Base-by-base conservation (phyloP, 1,139 yeast genomes). In the Lodderomyces elongisporus region DNA sequence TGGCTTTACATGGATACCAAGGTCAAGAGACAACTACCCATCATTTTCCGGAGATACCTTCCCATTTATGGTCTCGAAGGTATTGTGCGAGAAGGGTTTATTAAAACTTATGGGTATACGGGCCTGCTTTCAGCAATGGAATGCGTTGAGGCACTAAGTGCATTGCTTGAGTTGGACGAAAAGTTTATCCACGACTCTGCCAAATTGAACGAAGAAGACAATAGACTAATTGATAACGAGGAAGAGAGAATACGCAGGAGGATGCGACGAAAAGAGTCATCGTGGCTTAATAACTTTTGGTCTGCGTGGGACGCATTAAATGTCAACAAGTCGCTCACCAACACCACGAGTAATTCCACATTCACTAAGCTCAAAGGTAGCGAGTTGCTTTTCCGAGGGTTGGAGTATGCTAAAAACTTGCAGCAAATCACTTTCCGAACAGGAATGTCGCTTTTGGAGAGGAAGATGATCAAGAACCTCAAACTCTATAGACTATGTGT, bases 201-300 rank as follows among this genome's bases (percentile, higher is more conserved):
- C 5, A 31, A 31, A 12, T 12, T 25, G 7, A 46, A 47, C 13
- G 51, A 51, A 0, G 55, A 51, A 3, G 48, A 48, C 8, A 51
- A 31, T 22, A 30, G 31, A 17, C 29, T 17, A 16, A 17, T 49
- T 17, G 56, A 53, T 5, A 54, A 54, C 21, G 66, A 61, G 15
- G 69, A 62, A 14, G 67, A 61, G 14, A 54, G 58, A 20, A 64
- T 73, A 25, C 59, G 61, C 34, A 54, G 60, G n/a, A 53, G 70
- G 36, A 72, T 79, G 20, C 58, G 60, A 12, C 62, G 62, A 35
- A 65, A 78, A 48, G 89, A 83, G 45, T 74, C 78, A 44, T 70
- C 74, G 31, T 91, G 96, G 94, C 78, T 89, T 3, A 73, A 76
- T 34, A 88, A 89, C 52, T 93, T 93, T 54, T 91, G 98, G 97